Conservation (phyloP, 2,329 filamentous ascomycete species). For the Neoscytalidium dimidiatum region DNA sequence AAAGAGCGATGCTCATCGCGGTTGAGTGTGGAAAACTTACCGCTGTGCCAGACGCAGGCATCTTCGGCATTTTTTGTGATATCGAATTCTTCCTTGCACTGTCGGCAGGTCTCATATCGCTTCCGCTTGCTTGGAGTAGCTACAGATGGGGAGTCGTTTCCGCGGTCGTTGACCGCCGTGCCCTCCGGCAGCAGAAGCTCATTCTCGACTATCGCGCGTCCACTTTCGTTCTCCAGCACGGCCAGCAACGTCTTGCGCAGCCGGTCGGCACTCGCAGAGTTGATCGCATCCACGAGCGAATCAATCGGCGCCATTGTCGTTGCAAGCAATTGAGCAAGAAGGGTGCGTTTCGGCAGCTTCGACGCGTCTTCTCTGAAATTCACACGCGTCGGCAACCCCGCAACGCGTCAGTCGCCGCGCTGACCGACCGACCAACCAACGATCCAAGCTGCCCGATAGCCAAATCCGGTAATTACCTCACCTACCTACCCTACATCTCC, state of each 20-base stretch:
- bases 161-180: neutral
- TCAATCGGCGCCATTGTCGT: neutral
- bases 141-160: neutral
- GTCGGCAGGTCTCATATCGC: neutral
- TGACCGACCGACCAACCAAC: too few species aligned
- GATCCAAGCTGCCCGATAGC: neutral
- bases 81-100: neutral
- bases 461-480: neutral
- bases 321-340: neutral
- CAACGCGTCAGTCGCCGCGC: too few species aligned
- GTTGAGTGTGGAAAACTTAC: neutral
- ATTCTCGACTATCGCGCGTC: neutral
- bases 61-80: neutral
- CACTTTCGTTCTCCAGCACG: neutral
- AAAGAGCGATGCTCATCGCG: neutral
- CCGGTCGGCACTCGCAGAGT: neutral
- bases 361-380: too few species aligned
- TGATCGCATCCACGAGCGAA: neutral
- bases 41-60: conserved; percentile 2
- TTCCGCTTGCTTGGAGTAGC: neutral
- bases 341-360: neutral
- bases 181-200: neutral
- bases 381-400: too few species aligned
- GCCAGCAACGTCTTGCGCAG: neutral
- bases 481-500: neutral